Evolutionary conservation across 352 stramenopile genomes (phyloP).

Genomic region (Phytopythium vexans): DNA sequence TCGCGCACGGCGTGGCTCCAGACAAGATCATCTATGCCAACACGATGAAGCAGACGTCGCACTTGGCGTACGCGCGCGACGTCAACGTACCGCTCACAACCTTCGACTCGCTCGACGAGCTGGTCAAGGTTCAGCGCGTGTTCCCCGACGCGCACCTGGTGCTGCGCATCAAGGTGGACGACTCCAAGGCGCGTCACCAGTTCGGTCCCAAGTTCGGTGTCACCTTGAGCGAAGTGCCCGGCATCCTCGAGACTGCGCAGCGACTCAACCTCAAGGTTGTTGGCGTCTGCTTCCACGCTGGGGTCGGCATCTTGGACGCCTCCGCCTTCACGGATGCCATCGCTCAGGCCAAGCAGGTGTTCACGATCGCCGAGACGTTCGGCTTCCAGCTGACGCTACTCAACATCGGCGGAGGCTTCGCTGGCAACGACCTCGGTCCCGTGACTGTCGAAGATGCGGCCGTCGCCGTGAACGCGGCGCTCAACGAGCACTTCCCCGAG

Average conservation of each 20-base stretch:
- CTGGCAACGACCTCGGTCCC: conserved; percentile 38
- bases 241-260: conserved; percentile 62
- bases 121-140: conserved; percentile 54
- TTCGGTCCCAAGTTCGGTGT: conserved; percentile 87
- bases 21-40: conserved; percentile 89
- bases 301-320: conserved; percentile 71
- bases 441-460: conserved; percentile 44
- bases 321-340: conserved; percentile 78
- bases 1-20: conserved; percentile 41
- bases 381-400: conserved; percentile 72
- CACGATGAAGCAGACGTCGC: conserved; percentile 79
- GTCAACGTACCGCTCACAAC: conserved; percentile 69
- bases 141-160: conserved; percentile 51
- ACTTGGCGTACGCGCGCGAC: conserved; percentile 64
- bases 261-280: conserved; percentile 61
- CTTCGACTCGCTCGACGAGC: conserved; percentile 86
- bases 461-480: conserved; percentile 27
- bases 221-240: conserved; percentile 40
- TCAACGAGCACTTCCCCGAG: conserved; percentile 45
- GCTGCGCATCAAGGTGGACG: conserved; percentile 81
- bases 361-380: conserved; percentile 51
- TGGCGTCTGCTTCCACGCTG: conserved; percentile 89
- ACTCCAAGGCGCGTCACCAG: conserved; percentile 74
- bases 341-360: conserved; percentile 51
- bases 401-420: conserved; percentile 89